Percentiles rank a stretch among this genome's conserved stretches.
Evolutionary conservation across 441 rosid species (phyloP).

Genomic region (Viola pubescens): DNA sequence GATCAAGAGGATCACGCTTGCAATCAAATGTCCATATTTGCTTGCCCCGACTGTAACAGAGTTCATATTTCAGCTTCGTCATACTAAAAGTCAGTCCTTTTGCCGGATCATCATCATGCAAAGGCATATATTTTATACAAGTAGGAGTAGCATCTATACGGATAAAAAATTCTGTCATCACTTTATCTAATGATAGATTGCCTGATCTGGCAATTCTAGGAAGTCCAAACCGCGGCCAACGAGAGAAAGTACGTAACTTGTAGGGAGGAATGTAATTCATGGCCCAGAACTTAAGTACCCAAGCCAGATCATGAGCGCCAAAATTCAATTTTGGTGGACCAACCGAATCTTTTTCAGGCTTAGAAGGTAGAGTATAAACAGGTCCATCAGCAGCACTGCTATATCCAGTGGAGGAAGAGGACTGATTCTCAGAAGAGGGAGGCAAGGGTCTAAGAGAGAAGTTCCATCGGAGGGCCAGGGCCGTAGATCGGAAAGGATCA

Average conservation of each 20-base stretch:
- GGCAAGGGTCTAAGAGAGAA: conserved; percentile 62
- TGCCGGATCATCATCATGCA: conserved; percentile 92
- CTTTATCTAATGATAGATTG: conserved; percentile 81
- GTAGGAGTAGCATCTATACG: conserved; percentile 80
- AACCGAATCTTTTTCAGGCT: conserved; percentile 36
- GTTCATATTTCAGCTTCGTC: conserved; percentile 80
- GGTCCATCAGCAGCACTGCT: conserved; percentile 26
- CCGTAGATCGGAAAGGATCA: conserved; percentile 97
- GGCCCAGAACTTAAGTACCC: conserved; percentile 77
- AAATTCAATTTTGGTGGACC: conserved; percentile 61
- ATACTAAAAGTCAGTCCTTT: conserved; percentile 76
- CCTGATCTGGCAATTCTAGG: conserved; percentile 81
- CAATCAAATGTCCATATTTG: conserved; percentile 86
- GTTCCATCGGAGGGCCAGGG: conserved; percentile 86
- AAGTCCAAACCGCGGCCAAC: conserved; percentile 95
- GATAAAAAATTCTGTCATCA: conserved; percentile 95
- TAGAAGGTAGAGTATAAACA: conserved; percentile 31
- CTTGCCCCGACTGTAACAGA: conserved; percentile 78
- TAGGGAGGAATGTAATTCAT: conserved; percentile 91
- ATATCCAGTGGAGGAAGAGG: conserved; percentile 38
- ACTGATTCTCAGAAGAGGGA: conserved; percentile 28
- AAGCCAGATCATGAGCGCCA: conserved; percentile 98
- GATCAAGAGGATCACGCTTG: conserved; percentile 88
- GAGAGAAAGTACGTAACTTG: conserved; percentile 82
- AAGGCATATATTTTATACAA: conserved; percentile 63